Percentiles rank a stretch among this genome's conserved stretches.
phyloP scores from a whole-genome alignment of 495 filamentous ascomycete genomes.

The Tuber calosporum region DNA sequence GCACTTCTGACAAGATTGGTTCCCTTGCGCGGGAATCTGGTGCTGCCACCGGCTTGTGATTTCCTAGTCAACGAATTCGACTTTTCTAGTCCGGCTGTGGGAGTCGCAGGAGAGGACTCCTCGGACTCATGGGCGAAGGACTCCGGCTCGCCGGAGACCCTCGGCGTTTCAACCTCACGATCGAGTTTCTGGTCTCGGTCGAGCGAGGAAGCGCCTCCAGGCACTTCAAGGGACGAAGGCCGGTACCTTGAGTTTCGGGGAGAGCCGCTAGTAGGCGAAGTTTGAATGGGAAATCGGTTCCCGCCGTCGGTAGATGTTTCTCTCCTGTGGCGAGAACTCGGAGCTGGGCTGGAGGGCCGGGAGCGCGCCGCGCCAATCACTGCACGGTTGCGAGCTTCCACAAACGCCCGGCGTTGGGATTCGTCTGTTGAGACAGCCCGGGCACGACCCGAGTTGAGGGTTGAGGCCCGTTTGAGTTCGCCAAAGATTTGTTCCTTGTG shows the following conservation, averaged over 20 bases:
- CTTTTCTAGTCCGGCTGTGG: conserved; percentile 37
- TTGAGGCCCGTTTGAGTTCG: conserved; percentile 87
- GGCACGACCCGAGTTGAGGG: conserved; percentile 60
- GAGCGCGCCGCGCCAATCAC: conserved; percentile 64
- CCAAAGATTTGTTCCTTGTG: conserved; percentile 93
- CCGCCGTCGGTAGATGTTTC: conserved; percentile 73
- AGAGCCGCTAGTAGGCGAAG: conserved; percentile 54
- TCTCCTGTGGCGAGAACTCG: conserved; percentile 57
- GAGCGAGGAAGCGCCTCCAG: conserved; percentile 45
- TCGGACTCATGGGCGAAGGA: conserved; percentile 28
- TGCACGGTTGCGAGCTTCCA: conserved; percentile 83
- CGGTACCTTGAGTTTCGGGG: conserved; percentile 42
- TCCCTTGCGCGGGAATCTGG: conserved; percentile 33
- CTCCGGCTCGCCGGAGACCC: conserved; percentile 37
- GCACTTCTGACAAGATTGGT: conserved; percentile 36
- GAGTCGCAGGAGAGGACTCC: conserved; percentile 13
- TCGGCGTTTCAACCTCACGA: conserved; percentile 35
- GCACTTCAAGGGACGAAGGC: conserved; percentile 54
- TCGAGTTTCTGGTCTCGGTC: conserved; percentile 43
- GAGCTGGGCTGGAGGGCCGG: conserved; percentile 67
- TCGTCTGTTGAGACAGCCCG: conserved; percentile 93
- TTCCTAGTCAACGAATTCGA: conserved; percentile 45
- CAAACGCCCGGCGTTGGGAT: conserved; percentile 84
- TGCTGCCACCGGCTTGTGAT: conserved; percentile 38
- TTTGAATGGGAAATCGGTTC: conserved; percentile 79